These are phyloP conservation scores for Leishmania lainsoni DNA, from an alignment of 208 protist species.

Conservation along the genomic window DNA sequence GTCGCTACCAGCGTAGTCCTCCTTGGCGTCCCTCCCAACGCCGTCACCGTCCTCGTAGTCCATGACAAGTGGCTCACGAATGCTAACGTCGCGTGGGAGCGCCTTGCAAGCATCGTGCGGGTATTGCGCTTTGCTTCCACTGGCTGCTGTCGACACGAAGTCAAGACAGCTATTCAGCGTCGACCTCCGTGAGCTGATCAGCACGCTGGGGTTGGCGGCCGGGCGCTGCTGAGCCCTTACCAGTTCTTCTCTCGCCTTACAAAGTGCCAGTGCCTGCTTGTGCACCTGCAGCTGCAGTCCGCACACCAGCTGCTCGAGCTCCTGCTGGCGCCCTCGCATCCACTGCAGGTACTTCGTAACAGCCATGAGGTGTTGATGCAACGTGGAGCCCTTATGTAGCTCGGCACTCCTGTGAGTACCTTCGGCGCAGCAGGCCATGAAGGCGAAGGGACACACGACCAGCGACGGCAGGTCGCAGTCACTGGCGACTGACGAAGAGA, in stretches of 20 bases:
- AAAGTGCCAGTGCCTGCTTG: constrained; percentile 4
- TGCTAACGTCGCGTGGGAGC: constrained; percentile 31
- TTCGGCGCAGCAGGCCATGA: constrained; percentile 37
- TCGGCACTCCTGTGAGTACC: constrained; percentile 42
- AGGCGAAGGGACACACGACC: constrained; percentile 40
- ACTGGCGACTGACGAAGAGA: neutral
- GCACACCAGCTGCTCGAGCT: constrained; percentile 27
- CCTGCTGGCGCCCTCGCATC: constrained; percentile 30
- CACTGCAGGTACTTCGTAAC: constrained; percentile 27
- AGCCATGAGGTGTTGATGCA: constrained; percentile 39
- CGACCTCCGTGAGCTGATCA: neutral
- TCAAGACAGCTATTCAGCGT: neutral
- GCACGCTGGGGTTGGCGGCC: neutral
- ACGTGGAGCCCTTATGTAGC: constrained; percentile 10
- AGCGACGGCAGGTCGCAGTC: constrained; percentile 1
- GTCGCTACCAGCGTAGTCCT: neutral
- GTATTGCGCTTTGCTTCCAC: neutral
- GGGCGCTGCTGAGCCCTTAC: neutral
- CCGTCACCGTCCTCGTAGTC: neutral
- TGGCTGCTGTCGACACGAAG: too few species aligned
- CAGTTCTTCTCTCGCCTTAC: neutral
- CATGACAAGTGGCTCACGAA: constrained; percentile 14
- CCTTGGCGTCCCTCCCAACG: neutral
- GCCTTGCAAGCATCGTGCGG: neutral
- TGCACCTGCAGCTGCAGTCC: constrained; percentile 20